Conservation (phyloP, 2,329 filamentous ascomycete genomes). For the Alternaria longipes region DNA sequence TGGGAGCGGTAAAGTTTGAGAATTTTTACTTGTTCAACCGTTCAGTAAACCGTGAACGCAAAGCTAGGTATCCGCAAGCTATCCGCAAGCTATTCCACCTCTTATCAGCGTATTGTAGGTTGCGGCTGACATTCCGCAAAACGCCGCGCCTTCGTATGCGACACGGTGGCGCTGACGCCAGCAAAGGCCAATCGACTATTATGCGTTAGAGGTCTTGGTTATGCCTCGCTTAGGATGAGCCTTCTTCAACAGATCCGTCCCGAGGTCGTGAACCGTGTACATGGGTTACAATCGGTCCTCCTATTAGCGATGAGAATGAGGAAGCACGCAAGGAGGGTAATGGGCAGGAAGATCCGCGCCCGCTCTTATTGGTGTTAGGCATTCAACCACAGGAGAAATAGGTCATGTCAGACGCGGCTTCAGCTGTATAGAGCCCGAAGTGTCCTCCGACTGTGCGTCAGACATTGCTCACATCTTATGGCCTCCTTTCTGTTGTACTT, state of each 20-base stretch:
- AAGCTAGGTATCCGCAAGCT: not conserved
- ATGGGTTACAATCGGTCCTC: constrained; percentile 2
- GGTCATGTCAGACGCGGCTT: constrained; percentile 4
- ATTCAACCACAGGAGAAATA: not conserved
- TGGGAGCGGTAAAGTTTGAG: not conserved
- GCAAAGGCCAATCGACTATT: constrained; percentile 5
- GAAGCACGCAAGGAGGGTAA: not conserved
- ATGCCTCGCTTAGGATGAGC: constrained; percentile 7
- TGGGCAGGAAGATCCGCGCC: constrained; percentile 3
- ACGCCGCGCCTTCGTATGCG: constrained; percentile 2
- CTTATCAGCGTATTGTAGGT: constrained; percentile 2
- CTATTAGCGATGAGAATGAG: constrained; percentile 3
- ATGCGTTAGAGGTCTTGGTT: constrained; percentile 3
- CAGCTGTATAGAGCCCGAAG: constrained; percentile 5
- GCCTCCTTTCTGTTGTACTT: not conserved
- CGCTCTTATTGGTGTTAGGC: not conserved
- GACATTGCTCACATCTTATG: constrained; percentile 1
- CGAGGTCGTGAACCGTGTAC: not conserved
- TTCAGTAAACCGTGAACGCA: not conserved
- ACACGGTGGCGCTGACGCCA: constrained; percentile 1
- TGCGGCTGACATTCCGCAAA: not conserved
- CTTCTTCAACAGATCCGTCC: not conserved
- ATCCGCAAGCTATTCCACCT: not conserved
- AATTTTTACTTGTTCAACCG: constrained; percentile 3
- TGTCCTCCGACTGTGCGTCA: not conserved